Evolutionary conservation across 1,284 basidiomycete genomes (phyloP), one percentile per base, ranked within the genome.

Genomic region (Microbotryum silenes-acaulis): DNA sequence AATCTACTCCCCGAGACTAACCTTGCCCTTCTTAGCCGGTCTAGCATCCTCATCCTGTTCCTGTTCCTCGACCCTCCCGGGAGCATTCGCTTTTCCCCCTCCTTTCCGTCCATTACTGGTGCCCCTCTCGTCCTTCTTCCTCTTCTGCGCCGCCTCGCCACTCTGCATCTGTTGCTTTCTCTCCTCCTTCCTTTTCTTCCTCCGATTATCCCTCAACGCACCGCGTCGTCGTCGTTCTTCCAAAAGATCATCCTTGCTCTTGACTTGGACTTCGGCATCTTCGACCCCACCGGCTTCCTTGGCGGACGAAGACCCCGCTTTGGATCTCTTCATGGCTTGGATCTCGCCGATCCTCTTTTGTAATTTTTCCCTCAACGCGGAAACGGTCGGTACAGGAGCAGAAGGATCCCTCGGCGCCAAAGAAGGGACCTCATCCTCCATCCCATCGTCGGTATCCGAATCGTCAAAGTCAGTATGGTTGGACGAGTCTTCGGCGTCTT

Each of bases 121-220:
- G 27, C 51, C 57, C 9, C 73, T 74, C 66, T 79, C 79, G 46
- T 75, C 76, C 66, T 82, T 84, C 47, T 76, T 78, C 70, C 82
- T 79, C 54, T 79, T 80, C 59, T 79, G 78, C 74, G 78, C 80
- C 6, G 76, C 76, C 66, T 76, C 77, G 42, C 74, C 71, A 69
- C 81, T 84, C 59, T 83, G 37, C 37, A 18, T 80, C 73, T 84
- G 85, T 76, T 86, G 83, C 60, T 82, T 80, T 72, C 83, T 85
- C 76, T 87, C 87, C 76, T 91, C 90, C 74, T 81, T 87, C 25
- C 88, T 87, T 78, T 89, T 87, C 73, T 86, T 87, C 73, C 91
- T 76, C 68, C 91, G 78, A 62, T 84, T 81, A 74, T 94, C 91
- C 31, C 91, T 80, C 79, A 94, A 81, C 47, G 85, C 83, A 1